Percentiles rank a stretch among this genome's conserved stretches.
phyloP scores from a whole-genome alignment of 2,329 filamentous ascomycete species.

The Xylariaceae sp. region DNA sequence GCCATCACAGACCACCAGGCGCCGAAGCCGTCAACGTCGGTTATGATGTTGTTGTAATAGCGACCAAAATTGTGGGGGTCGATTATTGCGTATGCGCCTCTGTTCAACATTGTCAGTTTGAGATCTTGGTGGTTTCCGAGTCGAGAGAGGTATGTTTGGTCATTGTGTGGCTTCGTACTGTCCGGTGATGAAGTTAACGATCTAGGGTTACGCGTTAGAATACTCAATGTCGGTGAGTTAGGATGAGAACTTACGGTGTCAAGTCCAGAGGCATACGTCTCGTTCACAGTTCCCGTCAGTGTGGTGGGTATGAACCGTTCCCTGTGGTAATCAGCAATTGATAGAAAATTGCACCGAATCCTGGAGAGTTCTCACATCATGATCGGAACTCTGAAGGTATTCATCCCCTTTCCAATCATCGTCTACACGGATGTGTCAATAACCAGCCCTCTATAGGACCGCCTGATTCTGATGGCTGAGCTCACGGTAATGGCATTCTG shows the following conservation, averaged over 20 bases:
- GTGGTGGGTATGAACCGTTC: conserved; percentile 51
- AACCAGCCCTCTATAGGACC: background rate
- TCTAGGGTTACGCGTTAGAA: conserved; percentile 16
- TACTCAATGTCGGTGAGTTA: background rate
- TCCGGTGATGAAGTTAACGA: conserved; percentile 26
- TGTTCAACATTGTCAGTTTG: conserved; percentile 14
- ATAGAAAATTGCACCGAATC: background rate
- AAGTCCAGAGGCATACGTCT: conserved; percentile 27
- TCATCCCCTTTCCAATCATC: conserved; percentile 52
- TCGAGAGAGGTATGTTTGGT: background rate
- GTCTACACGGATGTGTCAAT: conserved; percentile 30
- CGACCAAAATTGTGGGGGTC: conserved; percentile 64
- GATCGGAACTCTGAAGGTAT: conserved; percentile 55
- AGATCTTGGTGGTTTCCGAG: background rate
- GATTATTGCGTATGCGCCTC: conserved; percentile 50
- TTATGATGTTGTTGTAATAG: conserved; percentile 54
- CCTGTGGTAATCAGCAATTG: conserved; percentile 37
- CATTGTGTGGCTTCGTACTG: conserved; percentile 8
- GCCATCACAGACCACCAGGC: conserved; percentile 50
- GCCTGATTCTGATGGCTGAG: conserved; percentile 1
- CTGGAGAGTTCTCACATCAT: conserved; percentile 45
- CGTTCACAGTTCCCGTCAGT: conserved; percentile 40
- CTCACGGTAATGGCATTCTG: conserved; percentile 40
- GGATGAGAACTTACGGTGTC: conserved; percentile 21
- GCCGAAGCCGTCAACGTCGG: conserved; percentile 49